A percentile compares a stretch with the other conserved stretches of the same genome.
Evolutionary conservation across 2,329 filamentous ascomycete genomes (phyloP).

Genomic region (Incumbomyces lentus): DNA sequence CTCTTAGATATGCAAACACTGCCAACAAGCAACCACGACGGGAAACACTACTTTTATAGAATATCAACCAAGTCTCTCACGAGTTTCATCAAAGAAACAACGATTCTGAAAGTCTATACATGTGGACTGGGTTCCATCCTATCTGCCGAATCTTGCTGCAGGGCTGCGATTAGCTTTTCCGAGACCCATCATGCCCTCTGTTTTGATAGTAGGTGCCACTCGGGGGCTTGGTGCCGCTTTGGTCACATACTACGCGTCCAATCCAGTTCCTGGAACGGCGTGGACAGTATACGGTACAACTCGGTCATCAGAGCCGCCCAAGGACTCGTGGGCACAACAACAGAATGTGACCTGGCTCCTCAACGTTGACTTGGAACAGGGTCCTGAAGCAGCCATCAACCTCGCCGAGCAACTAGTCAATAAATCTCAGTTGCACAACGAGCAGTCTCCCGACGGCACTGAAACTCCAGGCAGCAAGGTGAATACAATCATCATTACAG

Average conservation of each 20-base stretch:
- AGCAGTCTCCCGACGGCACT: too few species aligned
- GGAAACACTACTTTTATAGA: too few species aligned
- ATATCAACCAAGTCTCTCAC: too few species aligned
- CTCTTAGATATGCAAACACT: too few species aligned
- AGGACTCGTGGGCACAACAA: constrained; percentile 27
- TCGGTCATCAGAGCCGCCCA: constrained; percentile 38
- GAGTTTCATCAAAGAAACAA: too few species aligned
- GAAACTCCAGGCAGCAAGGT: constrained; percentile 26
- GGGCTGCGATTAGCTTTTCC: too few species aligned
- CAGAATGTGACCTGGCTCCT: constrained; percentile 47
- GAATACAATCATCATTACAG: constrained; percentile 51
- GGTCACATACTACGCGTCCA: constrained; percentile 45
- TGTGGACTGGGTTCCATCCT: too few species aligned
- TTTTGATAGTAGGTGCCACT: constrained; percentile 58
- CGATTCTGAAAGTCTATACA: too few species aligned
- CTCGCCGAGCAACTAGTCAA: constrained; percentile 31
- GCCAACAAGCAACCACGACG: too few species aligned
- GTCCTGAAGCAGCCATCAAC: constrained; percentile 36
- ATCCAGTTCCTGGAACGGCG: constrained; percentile 26
- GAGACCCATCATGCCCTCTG: background rate
- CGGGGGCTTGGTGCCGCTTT: constrained; percentile 57
- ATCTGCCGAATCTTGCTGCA: too few species aligned
- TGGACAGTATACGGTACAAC: constrained; percentile 50
- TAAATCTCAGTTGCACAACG: constrained; percentile 33
- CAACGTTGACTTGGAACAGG: constrained; percentile 45